phyloP scores from a whole-genome alignment of 192 early-diverging fungal species.

The Rhizophagus sp. region DNA sequence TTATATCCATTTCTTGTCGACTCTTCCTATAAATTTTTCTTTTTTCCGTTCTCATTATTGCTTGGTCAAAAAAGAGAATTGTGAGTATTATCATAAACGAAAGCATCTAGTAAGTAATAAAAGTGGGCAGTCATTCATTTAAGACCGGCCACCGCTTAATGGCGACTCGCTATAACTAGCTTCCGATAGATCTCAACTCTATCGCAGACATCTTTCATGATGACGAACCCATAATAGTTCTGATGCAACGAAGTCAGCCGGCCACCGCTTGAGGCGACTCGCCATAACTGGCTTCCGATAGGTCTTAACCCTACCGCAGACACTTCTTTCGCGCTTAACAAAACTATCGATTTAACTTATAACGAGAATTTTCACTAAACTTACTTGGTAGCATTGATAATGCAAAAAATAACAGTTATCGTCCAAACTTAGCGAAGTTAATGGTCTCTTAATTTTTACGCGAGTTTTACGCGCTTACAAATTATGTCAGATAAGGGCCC shows the following conservation, averaged over 20 bases:
- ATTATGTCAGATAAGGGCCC: no score
- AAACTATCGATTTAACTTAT: constrained; percentile 20
- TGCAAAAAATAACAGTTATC: no score
- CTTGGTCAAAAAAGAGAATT: not conserved
- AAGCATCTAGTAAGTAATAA: not conserved
- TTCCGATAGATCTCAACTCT: constrained; percentile 29
- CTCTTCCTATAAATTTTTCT: not conserved
- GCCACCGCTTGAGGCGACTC: constrained; percentile 31
- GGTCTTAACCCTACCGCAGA: constrained; percentile 28
- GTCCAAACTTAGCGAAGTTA: no score
- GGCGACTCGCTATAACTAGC: constrained; percentile 32
- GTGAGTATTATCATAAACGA: constrained; percentile 13
- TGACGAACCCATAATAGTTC: not conserved
- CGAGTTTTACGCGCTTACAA: no score
- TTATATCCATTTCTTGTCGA: not conserved
- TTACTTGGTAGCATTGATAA: no score
- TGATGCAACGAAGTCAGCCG: not conserved
- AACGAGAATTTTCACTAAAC: no score
- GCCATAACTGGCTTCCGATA: constrained; percentile 30
- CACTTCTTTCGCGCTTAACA: constrained; percentile 18
- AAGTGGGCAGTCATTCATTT: constrained; percentile 25
- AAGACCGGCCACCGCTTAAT: constrained; percentile 29
- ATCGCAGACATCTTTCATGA: constrained; percentile 24
- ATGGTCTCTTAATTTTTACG: no score
- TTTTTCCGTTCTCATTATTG: constrained; percentile 27